These are phyloP conservation scores for Pseudogymnoascus sp. DNA, from an alignment of 2,329 filamentous ascomycete genomes.

Conservation along the genomic window DNA sequence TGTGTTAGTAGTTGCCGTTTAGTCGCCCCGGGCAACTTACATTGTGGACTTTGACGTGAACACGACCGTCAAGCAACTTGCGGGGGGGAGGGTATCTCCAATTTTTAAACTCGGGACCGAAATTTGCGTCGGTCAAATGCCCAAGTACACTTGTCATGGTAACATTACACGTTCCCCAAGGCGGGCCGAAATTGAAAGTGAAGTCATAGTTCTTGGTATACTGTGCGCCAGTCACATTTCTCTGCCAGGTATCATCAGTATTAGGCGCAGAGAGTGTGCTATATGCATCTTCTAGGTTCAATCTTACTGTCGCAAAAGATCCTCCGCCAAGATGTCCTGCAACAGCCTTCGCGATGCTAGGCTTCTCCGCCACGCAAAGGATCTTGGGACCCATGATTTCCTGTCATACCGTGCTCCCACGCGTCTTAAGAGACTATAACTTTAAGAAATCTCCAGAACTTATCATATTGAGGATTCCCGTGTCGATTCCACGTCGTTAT, in stretches of 20 bases:
- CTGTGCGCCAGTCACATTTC: slow-evolving; percentile 30
- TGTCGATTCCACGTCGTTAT: not conserved
- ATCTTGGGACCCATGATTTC: slow-evolving; percentile 37
- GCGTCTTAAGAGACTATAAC: not conserved
- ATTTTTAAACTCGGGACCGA: slow-evolving; percentile 62
- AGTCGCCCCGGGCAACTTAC: slow-evolving; percentile 35
- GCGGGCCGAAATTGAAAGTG: slow-evolving; percentile 72
- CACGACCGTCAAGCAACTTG: slow-evolving; percentile 71
- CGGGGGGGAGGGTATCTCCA: slow-evolving; percentile 78
- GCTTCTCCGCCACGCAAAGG: slow-evolving; percentile 78
- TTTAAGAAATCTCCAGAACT: not conserved
- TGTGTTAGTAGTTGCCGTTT: slow-evolving; percentile 1
- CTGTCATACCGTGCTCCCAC: not conserved
- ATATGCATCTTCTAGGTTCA: not conserved
- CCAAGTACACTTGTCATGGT: slow-evolving; percentile 92
- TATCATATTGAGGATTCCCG: not conserved
- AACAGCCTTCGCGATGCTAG: slow-evolving; percentile 91
- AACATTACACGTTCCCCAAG: slow-evolving; percentile 75
- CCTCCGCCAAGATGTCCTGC: slow-evolving; percentile 82
- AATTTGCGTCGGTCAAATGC: slow-evolving; percentile 76
- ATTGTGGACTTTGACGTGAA: slow-evolving; percentile 58
- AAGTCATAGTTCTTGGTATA: slow-evolving; percentile 96
- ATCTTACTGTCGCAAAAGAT: slow-evolving; percentile 57
- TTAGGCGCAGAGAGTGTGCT: not conserved
- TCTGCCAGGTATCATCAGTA: slow-evolving; percentile 15